phyloP scores from a whole-genome alignment of 179 eudicot species.

The Silene noctiflora region DNA sequence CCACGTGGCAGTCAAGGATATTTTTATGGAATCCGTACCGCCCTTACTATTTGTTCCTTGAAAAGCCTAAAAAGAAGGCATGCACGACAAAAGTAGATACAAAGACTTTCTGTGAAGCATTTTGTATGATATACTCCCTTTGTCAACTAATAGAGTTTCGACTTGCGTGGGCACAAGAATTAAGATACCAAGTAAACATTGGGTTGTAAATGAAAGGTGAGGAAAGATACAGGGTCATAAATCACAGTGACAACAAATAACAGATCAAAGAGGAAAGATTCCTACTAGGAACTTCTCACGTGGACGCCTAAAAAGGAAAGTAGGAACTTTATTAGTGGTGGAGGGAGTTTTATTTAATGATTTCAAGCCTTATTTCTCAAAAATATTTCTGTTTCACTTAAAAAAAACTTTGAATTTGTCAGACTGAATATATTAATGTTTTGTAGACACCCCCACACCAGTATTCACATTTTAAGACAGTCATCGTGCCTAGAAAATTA shows the following conservation, averaged over 20 bases:
- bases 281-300: background rate
- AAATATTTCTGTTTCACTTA: background rate
- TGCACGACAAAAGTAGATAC: background rate
- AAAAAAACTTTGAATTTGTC: background rate
- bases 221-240: background rate
- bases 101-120: background rate
- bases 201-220: background rate
- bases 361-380: background rate
- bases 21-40: background rate
- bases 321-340: background rate
- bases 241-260: no score
- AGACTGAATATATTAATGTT: background rate
- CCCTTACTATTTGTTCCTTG: background rate
- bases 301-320: background rate
- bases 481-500: background rate
- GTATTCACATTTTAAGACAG: background rate
- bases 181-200: background rate
- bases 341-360: background rate
- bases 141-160: background rate
- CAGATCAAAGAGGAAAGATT: no score
- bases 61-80: background rate
- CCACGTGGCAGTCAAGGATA: background rate
- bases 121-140: background rate
- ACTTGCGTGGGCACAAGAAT: background rate
- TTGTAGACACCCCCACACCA: background rate